Percentiles rank a stretch among this genome's conserved stretches.
Conservation (phyloP, 2,329 filamentous ascomycete genomes). For the Alternaria ventricosa region DNA sequence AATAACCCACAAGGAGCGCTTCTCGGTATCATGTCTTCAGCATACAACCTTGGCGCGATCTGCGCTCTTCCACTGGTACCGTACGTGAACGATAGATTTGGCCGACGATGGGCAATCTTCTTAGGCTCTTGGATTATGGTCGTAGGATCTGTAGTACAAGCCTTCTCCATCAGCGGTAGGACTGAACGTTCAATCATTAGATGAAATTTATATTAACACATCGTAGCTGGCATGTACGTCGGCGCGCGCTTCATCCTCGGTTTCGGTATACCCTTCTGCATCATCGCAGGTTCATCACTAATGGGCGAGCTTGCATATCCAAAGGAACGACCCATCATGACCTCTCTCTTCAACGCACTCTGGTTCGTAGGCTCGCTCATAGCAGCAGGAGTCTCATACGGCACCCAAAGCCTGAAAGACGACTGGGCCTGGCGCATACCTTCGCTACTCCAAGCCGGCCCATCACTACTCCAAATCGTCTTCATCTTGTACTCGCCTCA, state of each 20-base stretch:
- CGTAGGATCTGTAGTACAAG: constrained; percentile 45
- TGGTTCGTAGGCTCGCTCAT: constrained; percentile 66
- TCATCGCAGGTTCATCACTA: constrained; percentile 68
- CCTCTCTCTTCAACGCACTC: constrained; percentile 70
- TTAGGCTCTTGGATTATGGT: constrained; percentile 54
- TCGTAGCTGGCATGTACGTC: constrained; percentile 57
- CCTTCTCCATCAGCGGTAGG: constrained; percentile 30
- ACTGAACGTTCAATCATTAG: background rate
- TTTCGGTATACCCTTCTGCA: constrained; percentile 69
- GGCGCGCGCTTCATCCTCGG: constrained; percentile 67
- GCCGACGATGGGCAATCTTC: constrained; percentile 50
- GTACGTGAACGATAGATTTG: constrained; percentile 51
- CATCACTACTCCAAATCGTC: constrained; percentile 66
- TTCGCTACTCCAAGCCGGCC: constrained; percentile 67
- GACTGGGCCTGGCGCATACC: constrained; percentile 73
- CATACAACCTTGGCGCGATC: constrained; percentile 51
- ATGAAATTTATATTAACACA: constrained; percentile 2
- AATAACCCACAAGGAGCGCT: constrained; percentile 44
- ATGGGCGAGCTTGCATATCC: constrained; percentile 71
- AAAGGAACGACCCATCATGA: constrained; percentile 69
- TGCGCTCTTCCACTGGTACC: constrained; percentile 44
- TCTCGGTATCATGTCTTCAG: constrained; percentile 53
- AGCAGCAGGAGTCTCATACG: constrained; percentile 68
- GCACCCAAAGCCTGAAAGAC: constrained; percentile 62
- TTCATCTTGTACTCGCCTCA: constrained; percentile 61